phyloP scores from a whole-genome alignment of 1,284 basidiomycete genomes.

The Phellinidium pouzarii region DNA sequence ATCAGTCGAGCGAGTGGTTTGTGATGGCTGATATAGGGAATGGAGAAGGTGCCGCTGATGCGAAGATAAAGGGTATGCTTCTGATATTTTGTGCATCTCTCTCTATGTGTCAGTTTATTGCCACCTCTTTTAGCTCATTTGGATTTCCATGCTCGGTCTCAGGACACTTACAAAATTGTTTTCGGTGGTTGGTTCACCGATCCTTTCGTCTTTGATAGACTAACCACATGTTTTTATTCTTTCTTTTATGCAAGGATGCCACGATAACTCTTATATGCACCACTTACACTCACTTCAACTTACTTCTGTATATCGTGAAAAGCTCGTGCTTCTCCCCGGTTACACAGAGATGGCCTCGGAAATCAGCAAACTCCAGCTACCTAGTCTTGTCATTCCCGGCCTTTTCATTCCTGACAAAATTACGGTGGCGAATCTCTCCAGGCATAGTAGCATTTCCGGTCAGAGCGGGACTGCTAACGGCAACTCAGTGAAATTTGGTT shows the following conservation, averaged over 20 bases:
- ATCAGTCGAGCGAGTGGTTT: slow-evolving; percentile 56
- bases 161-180: slow-evolving; percentile 54
- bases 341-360: slow-evolving; percentile 55
- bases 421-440: slow-evolving; percentile 2
- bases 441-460: neutral
- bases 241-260: slow-evolving; percentile 41
- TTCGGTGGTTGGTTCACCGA: slow-evolving; percentile 44
- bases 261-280: slow-evolving; percentile 67
- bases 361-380: slow-evolving; percentile 49
- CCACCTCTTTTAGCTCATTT: slow-evolving; percentile 40
- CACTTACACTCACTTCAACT: slow-evolving; percentile 51
- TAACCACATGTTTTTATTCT: neutral
- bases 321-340: slow-evolving; percentile 59
- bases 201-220: neutral
- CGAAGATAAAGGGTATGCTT: slow-evolving; percentile 60
- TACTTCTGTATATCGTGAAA: slow-evolving; percentile 56
- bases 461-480: neutral
- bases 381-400: slow-evolving; percentile 47
- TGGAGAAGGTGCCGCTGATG: slow-evolving; percentile 66
- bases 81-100: slow-evolving; percentile 42
- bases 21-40: slow-evolving; percentile 66
- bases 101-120: slow-evolving; percentile 42
- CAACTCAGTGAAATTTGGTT: neutral
- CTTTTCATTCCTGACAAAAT: slow-evolving; percentile 58
- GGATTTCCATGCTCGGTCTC: slow-evolving; percentile 52